These are phyloP conservation scores for Blastocystis sp. DNA, from an alignment of 352 stramenopile species.

Conservation along the genomic window DNA sequence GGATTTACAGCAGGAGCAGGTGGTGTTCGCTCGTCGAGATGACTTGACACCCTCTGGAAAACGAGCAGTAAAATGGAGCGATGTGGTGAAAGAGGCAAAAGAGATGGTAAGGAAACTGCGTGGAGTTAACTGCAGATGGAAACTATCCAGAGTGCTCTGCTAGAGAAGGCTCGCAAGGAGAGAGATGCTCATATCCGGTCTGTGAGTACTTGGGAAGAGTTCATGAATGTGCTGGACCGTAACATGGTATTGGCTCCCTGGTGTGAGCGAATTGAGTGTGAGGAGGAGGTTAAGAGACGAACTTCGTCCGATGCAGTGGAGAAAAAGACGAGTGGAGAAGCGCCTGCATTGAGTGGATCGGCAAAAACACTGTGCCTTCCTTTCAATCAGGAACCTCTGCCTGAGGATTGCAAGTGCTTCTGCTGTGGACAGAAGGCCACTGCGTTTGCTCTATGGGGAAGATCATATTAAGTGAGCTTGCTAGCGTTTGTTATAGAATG, in stretches of 20 bases:
- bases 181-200: constrained; percentile 86
- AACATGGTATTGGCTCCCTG: constrained; percentile 94
- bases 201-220: constrained; percentile 95
- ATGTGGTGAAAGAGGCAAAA: constrained; percentile 13
- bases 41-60: constrained; percentile 70
- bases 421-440: constrained; percentile 87
- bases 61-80: constrained; percentile 63
- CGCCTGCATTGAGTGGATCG: constrained; percentile 72
- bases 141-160: constrained; percentile 89
- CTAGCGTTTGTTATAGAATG: background rate
- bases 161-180: constrained; percentile 82
- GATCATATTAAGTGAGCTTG: constrained; percentile 75
- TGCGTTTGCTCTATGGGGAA: constrained; percentile 81
- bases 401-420: constrained; percentile 90
- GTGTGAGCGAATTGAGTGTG: constrained; percentile 80
- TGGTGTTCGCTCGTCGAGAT: constrained; percentile 86
- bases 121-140: constrained; percentile 73
- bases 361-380: constrained; percentile 98
- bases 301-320: constrained; percentile 72
- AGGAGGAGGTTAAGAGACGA: constrained; percentile 83
- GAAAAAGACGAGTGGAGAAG: constrained; percentile 66
- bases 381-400: constrained; percentile 84
- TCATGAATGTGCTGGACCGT: constrained; percentile 90
- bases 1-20: constrained; percentile 86
- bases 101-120: background rate